A percentile compares a stretch with the other conserved stretches of the same genome.
These are phyloP conservation scores for Gentiana straminea DNA, from an alignment of 257 asterid genomes.

Conservation along the genomic window DNA sequence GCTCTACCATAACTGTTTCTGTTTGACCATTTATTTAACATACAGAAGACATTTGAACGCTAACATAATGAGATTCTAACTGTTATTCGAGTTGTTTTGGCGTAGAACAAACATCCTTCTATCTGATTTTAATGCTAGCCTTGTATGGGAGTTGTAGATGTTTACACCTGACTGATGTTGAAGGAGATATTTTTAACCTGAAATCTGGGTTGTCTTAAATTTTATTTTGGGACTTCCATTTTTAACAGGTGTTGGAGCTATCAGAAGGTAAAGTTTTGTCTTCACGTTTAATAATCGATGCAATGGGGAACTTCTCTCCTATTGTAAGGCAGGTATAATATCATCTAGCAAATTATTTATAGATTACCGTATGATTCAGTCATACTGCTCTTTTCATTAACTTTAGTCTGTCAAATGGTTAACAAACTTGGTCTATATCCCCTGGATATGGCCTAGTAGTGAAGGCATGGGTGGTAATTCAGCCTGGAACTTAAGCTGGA, in stretches of 20 bases:
- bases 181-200: not conserved
- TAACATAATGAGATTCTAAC: not conserved
- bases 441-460: no score
- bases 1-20: no score
- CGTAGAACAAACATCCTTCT: no score
- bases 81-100: no score
- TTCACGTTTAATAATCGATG: conserved; percentile 79
- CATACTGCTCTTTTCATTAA: not conserved
- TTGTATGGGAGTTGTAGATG: not conserved
- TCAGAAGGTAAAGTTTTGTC: conserved; percentile 59
- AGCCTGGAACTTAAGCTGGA: no score
- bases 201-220: not conserved
- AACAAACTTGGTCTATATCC: not conserved
- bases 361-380: no score
- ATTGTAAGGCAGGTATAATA: conserved; percentile 73
- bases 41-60: no score
- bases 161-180: not conserved
- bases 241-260: conserved; percentile 52
- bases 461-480: no score
- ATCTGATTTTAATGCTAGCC: not conserved
- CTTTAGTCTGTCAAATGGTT: not conserved
- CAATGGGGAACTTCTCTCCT: conserved; percentile 99
- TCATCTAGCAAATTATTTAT: not conserved
- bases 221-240: conserved; percentile 1
- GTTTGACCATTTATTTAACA: no score